phyloP scores from a whole-genome alignment of 2,329 filamentous ascomycete genomes.

The Pestalotiopsis sp. region DNA sequence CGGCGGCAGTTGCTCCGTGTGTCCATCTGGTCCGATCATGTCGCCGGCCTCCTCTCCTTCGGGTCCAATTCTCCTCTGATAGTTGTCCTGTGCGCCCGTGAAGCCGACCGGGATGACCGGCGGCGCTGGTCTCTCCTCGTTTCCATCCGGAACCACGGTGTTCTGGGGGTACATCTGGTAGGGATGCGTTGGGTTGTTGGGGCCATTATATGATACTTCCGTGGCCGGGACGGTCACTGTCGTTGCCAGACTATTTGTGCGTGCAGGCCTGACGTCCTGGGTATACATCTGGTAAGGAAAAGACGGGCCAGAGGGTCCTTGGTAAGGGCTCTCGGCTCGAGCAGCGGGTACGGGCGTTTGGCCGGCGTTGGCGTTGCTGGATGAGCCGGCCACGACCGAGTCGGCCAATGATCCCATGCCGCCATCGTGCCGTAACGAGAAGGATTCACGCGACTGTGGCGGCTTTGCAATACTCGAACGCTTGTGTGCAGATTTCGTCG shows the following conservation, averaged over 20 bases:
- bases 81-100: constrained; percentile 64
- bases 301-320: constrained; percentile 72
- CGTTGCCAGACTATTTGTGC: constrained; percentile 68
- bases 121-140: constrained; percentile 27
- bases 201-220: constrained; percentile 60
- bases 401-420: constrained; percentile 31
- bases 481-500: constrained; percentile 19
- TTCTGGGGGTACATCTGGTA: constrained; percentile 87
- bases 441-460: constrained; percentile 48
- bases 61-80: constrained; percentile 72
- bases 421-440: constrained; percentile 56
- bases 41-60: constrained; percentile 87
- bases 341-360: constrained; percentile 16
- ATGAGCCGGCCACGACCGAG: constrained; percentile 23
- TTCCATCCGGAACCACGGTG: constrained; percentile 59
- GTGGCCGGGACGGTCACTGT: constrained; percentile 65
- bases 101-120: constrained; percentile 72
- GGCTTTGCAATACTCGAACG: constrained; percentile 60
- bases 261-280: constrained; percentile 59
- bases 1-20: constrained; percentile 87
- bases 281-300: constrained; percentile 86
- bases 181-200: constrained; percentile 75
- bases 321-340: constrained; percentile 63
- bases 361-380: constrained; percentile 33
- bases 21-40: constrained; percentile 83